phyloP scores from a whole-genome alignment of 345 rosid genomes.

The Eucalyptus cloeziana region DNA sequence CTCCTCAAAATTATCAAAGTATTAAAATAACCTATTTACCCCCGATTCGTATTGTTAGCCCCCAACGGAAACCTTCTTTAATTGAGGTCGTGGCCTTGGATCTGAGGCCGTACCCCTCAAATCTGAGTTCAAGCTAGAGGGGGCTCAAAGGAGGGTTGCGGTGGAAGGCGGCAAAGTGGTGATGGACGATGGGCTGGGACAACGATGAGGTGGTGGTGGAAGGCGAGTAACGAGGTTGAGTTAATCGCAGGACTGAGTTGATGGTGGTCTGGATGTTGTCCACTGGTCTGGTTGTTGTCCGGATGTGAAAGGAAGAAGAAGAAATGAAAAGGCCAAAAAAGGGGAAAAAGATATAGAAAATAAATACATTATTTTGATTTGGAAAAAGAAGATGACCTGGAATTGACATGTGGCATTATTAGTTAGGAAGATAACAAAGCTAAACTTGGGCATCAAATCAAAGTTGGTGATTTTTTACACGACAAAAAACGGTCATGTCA shows the following conservation, averaged over 20 bases:
- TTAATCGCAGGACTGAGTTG: neutral
- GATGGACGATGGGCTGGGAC: too few relatives aligned
- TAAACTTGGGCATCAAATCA: neutral
- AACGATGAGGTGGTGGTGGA: too few relatives aligned
- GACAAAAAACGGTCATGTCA: neutral
- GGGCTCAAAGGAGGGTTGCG: neutral
- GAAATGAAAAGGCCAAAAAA: neutral
- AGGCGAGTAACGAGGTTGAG: neutral
- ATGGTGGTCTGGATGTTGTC: neutral
- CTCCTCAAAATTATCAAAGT: too few relatives aligned
- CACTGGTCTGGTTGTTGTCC: neutral
- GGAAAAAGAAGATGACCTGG: too few relatives aligned
- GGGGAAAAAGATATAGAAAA: neutral
- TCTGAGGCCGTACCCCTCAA: too few relatives aligned
- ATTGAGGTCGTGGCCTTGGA: too few relatives aligned
- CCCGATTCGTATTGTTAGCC: too few relatives aligned
- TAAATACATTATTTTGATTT: too few relatives aligned
- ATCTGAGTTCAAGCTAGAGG: too few relatives aligned
- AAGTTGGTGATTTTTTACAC: too few relatives aligned
- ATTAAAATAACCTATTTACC: too few relatives aligned
- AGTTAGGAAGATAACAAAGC: neutral
- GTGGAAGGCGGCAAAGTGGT: neutral
- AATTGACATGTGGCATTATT: neutral
- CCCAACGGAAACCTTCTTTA: too few relatives aligned
- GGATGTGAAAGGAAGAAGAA: neutral